Evolutionary conservation across 78 protist genomes (phyloP).

Genomic region (Chrysochromulina parva): DNA sequence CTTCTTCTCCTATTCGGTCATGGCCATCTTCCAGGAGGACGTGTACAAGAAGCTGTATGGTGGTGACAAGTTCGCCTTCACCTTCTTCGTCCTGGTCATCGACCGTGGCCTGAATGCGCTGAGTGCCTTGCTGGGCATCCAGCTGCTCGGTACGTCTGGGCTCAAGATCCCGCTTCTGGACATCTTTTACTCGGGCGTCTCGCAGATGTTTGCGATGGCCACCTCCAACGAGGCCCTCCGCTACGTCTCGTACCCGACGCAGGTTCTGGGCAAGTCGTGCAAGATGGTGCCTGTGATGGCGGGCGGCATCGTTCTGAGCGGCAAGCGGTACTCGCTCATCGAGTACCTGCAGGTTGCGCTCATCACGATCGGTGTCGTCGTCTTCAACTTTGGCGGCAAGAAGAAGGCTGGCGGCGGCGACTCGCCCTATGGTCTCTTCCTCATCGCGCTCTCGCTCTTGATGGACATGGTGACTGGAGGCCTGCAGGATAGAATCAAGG

Average conservation of each 20-base stretch:
- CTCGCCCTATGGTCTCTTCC: not conserved
- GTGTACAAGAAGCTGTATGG: conserved; percentile 17
- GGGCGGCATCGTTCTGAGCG: conserved; percentile 4
- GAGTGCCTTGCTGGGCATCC: not conserved
- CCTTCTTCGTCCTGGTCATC: conserved; percentile 1
- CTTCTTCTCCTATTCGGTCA: conserved; percentile 4
- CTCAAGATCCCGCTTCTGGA: not conserved
- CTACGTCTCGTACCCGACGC: conserved; percentile 57
- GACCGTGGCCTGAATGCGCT: conserved; percentile 31
- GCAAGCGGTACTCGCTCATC: conserved; percentile 7
- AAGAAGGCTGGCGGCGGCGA: conserved; percentile 1
- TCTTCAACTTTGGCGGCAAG: conserved; percentile 26
- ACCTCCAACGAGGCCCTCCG: conserved; percentile 42
- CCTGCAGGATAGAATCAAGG: conserved; percentile 29
- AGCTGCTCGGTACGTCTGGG: not conserved
- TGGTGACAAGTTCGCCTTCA: conserved; percentile 17
- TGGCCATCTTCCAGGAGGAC: conserved; percentile 41
- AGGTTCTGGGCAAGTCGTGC: conserved; percentile 62
- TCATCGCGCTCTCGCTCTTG: not conserved
- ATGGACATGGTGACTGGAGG: conserved; percentile 41
- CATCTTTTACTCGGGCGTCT: not conserved
- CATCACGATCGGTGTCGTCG: not conserved
- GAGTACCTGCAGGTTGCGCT: conserved; percentile 22
- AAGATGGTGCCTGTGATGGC: conserved; percentile 63
- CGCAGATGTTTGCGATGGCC: conserved; percentile 16